A percentile compares a stretch with the other conserved stretches of the same genome.
Conservation (phyloP, 139 green algal genomes). For the Micromonas commoda region DNA sequence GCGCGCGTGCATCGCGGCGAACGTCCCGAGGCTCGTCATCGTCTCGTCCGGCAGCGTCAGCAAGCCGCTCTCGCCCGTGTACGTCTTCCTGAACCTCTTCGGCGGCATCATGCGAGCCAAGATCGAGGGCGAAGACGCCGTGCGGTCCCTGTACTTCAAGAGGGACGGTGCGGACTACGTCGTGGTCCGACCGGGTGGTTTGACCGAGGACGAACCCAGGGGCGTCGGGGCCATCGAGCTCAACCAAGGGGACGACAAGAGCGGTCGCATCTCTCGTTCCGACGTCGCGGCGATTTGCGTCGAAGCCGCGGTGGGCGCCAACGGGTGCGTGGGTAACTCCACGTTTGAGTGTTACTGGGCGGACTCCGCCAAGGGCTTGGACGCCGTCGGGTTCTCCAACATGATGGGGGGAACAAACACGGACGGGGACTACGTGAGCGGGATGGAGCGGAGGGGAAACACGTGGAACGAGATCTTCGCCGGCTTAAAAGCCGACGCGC, state of each 20-base stretch:
- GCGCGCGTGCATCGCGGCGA: neutral
- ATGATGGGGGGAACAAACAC: neutral
- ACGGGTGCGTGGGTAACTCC: neutral
- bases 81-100: slow-evolving; percentile 26
- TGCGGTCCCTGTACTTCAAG: slow-evolving; percentile 15
- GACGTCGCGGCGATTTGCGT: slow-evolving; percentile 22
- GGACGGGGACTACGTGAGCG: neutral
- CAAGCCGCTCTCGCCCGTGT: slow-evolving; percentile 14
- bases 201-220: neutral
- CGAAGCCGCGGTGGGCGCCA: neutral
- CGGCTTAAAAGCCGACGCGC: neutral
- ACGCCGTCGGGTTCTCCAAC: slow-evolving; percentile 3
- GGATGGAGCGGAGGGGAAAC: neutral
- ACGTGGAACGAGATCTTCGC: slow-evolving; percentile 17
- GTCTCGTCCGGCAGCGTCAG: neutral
- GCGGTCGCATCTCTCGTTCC: neutral
- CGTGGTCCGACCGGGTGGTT: neutral
- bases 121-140: slow-evolving; percentile 20
- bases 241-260: slow-evolving; percentile 11
- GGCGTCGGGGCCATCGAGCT: slow-evolving; percentile 10
- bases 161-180: neutral
- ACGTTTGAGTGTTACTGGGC: slow-evolving; percentile 15
- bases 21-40: slow-evolving; percentile 5
- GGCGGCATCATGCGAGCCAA: slow-evolving; percentile 21
- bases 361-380: slow-evolving; percentile 5